These are phyloP conservation scores for Xylaria sp. DNA, from an alignment of 2,329 filamentous ascomycete species.

Conservation along the genomic window DNA sequence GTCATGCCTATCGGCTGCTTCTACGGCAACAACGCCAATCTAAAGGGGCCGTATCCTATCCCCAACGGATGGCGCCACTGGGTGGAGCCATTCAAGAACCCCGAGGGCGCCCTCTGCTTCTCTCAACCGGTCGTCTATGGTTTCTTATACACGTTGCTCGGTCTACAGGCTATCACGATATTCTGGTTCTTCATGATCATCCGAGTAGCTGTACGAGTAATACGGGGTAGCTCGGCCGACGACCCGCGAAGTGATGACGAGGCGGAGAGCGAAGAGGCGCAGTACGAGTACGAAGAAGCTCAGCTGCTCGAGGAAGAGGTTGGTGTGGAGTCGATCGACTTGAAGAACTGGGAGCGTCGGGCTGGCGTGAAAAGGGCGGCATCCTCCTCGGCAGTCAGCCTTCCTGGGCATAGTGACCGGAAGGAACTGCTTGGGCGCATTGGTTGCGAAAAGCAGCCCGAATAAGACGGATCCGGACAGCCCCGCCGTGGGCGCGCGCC, in stretches of 20 bases:
- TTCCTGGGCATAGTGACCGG: slow-evolving; percentile 66
- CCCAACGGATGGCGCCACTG: slow-evolving; percentile 55
- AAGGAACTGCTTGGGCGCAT: slow-evolving; percentile 79
- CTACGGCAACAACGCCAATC: slow-evolving; percentile 48
- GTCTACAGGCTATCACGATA: slow-evolving; percentile 73
- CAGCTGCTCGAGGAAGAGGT: slow-evolving; percentile 67
- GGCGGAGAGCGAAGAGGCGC: slow-evolving; percentile 55
- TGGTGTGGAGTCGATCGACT: slow-evolving; percentile 64
- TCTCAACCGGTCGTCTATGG: slow-evolving; percentile 66
- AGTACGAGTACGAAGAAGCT: slow-evolving; percentile 50
- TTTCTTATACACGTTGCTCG: slow-evolving; percentile 72
- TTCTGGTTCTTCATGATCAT: slow-evolving; percentile 90
- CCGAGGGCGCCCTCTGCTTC: slow-evolving; percentile 73
- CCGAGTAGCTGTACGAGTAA: slow-evolving; percentile 72
- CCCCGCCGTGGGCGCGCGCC: background rate
- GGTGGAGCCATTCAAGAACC: slow-evolving; percentile 66
- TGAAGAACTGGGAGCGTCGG: slow-evolving; percentile 58
- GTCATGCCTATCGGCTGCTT: slow-evolving; percentile 69
- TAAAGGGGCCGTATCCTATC: slow-evolving; percentile 51
- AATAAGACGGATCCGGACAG: slow-evolving; percentile 32
- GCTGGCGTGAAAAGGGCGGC: slow-evolving; percentile 49
- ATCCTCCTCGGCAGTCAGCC: slow-evolving; percentile 55
- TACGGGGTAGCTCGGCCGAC: slow-evolving; percentile 72
- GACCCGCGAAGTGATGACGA: slow-evolving; percentile 87
- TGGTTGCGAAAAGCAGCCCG: slow-evolving; percentile 72